Evolutionary conservation across 768 basidiomycete species (phyloP).

Genomic region (Podaxis sp.): DNA sequence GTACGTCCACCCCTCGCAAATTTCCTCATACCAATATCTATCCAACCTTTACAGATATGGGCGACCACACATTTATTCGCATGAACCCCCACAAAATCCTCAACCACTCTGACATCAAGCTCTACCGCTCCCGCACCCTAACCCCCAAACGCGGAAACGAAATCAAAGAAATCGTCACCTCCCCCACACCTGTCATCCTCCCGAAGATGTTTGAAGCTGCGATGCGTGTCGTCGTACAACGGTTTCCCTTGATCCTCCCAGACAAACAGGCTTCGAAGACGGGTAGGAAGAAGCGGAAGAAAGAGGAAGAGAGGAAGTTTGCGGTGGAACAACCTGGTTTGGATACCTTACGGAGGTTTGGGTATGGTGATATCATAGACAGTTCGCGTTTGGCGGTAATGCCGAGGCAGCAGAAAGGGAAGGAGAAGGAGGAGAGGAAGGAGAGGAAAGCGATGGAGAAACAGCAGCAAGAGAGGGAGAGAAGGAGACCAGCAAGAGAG

Average conservation of each 20-base stretch:
- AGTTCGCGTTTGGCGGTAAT: background rate
- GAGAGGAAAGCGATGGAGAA: too few relatives aligned
- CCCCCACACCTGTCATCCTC: background rate
- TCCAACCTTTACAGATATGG: background rate
- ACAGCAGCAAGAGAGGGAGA: too few relatives aligned
- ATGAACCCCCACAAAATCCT: background rate
- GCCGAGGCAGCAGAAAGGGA: too few relatives aligned
- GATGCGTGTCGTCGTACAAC: background rate
- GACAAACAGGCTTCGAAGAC: background rate
- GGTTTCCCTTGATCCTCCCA: conserved; percentile 2
- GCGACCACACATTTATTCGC: conserved; percentile 4
- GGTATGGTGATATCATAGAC: background rate
- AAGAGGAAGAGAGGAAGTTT: background rate
- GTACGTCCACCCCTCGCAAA: background rate
- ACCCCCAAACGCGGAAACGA: background rate
- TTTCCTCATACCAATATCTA: background rate
- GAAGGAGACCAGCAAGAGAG: too few relatives aligned
- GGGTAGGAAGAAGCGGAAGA: background rate
- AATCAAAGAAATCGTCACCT: background rate
- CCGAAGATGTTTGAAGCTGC: conserved; percentile 7
- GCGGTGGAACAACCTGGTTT: background rate
- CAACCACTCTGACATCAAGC: background rate
- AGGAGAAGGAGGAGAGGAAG: too few relatives aligned
- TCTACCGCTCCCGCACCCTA: background rate
- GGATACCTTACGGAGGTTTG: background rate